Evolutionary conservation across 257 asterid species (phyloP).

Genomic region (Petunia axillaris): DNA sequence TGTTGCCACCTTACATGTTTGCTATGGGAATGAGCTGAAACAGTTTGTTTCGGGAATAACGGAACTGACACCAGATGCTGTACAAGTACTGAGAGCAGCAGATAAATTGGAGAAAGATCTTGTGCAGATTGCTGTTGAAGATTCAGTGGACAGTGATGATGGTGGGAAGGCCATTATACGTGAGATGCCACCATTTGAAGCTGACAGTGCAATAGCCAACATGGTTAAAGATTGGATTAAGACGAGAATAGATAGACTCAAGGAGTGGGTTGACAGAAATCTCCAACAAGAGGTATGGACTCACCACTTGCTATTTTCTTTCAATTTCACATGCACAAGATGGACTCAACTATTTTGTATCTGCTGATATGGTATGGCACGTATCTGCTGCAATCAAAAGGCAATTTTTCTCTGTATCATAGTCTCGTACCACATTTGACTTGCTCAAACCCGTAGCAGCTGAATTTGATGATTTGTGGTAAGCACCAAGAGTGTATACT

Average conservation of each 20-base stretch:
- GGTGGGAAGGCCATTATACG: slow-evolving; percentile 99
- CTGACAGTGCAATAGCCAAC: slow-evolving; percentile 86
- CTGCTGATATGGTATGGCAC: neutral
- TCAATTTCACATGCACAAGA: slow-evolving; percentile 14
- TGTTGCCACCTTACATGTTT: slow-evolving; percentile 92
- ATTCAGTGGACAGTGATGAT: slow-evolving; percentile 98
- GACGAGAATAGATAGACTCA: slow-evolving; percentile 80
- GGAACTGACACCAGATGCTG: slow-evolving; percentile 97
- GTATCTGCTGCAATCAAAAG: neutral
- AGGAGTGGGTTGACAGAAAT: slow-evolving; percentile 92
- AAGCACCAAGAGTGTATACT: neutral
- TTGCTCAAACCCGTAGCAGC: slow-evolving; percentile 14
- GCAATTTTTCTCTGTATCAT: slow-evolving; percentile 1
- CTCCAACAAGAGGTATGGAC: slow-evolving; percentile 95
- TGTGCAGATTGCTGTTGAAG: slow-evolving; percentile 95
- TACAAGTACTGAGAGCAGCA: slow-evolving; percentile 90
- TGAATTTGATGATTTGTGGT: neutral
- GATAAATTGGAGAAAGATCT: slow-evolving; percentile 95
- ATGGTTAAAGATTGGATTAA: slow-evolving; percentile 90
- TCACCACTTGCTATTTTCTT: neutral
- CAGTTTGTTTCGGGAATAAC: slow-evolving; percentile 83
- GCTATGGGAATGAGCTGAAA: slow-evolving; percentile 94
- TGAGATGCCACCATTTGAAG: slow-evolving; percentile 99
- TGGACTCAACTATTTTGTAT: slow-evolving; percentile 6
- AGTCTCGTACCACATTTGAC: neutral